These are phyloP conservation scores for Pseudogymnoascus sp. DNA, from an alignment of 2,329 filamentous ascomycete species.

Conservation along the genomic window DNA sequence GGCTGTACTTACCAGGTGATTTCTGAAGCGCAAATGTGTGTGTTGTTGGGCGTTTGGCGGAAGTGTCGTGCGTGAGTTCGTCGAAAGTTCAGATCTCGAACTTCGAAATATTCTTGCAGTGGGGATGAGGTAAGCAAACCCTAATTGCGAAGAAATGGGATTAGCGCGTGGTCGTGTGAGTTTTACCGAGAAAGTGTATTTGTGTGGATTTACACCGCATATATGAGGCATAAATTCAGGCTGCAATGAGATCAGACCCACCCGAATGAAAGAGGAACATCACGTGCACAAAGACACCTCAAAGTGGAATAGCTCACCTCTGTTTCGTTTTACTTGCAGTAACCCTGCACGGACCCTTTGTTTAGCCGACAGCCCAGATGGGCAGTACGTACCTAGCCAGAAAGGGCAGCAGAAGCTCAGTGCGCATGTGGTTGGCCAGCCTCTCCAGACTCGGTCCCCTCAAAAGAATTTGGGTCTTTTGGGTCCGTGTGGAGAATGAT, in stretches of 20 bases:
- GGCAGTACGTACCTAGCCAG: background rate
- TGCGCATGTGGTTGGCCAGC: slow-evolving; percentile 9
- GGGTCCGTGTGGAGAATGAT: background rate
- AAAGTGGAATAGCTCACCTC: background rate
- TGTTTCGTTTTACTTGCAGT: background rate
- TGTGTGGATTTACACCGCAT: background rate
- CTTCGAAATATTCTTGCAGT: slow-evolving; percentile 10
- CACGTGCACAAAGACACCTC: background rate
- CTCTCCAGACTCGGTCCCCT: slow-evolving; percentile 4
- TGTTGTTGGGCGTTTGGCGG: slow-evolving; percentile 8
- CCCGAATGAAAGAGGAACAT: background rate
- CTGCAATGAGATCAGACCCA: background rate
- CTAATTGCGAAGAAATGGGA: background rate
- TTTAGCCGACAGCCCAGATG: slow-evolving; percentile 1
- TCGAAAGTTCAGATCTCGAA: slow-evolving; percentile 8
- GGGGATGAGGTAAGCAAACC: slow-evolving; percentile 10
- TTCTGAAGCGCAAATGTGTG: slow-evolving; percentile 11
- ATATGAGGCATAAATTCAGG: background rate
- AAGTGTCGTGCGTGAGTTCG: slow-evolving; percentile 8
- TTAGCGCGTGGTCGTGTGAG: background rate
- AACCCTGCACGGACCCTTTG: background rate
- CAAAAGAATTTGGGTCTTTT: background rate
- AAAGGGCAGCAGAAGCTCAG: background rate
- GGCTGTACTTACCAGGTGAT: slow-evolving; percentile 10
- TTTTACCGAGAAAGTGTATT: background rate